Percentiles rank a stretch among this genome's conserved stretches.
phyloP scores from a whole-genome alignment of 331 rosid species.

The Quercus tomentella region DNA sequence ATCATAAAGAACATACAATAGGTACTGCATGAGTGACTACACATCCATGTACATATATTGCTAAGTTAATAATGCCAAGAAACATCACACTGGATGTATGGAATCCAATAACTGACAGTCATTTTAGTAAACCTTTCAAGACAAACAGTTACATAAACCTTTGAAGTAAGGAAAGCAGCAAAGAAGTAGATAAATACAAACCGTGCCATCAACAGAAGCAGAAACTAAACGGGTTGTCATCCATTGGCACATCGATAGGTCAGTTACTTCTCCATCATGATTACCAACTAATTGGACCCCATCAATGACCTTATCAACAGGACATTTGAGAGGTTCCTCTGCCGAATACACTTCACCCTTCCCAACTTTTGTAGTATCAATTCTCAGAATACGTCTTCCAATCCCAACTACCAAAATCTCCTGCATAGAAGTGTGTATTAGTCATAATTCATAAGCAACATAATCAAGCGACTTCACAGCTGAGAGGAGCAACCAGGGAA shows the following conservation, averaged over 20 bases:
- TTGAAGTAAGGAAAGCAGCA: background rate
- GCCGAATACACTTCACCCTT: constrained; percentile 65
- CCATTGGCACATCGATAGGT: constrained; percentile 99
- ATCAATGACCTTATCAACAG: constrained; percentile 78
- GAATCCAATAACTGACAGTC: background rate
- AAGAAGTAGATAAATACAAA: constrained; percentile 28
- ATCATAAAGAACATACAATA: background rate
- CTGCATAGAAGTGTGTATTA: constrained; percentile 41
- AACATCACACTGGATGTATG: background rate
- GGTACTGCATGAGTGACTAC: background rate
- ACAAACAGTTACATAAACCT: background rate
- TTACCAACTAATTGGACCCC: constrained; percentile 93
- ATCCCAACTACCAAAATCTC: constrained; percentile 92
- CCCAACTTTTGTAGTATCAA: constrained; percentile 92
- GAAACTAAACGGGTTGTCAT: constrained; percentile 96
- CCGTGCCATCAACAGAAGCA: constrained; percentile 95
- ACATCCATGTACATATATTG: background rate
- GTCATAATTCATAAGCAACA: background rate
- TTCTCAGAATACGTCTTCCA: constrained; percentile 77
- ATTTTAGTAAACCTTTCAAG: background rate
- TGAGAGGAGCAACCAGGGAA: background rate
- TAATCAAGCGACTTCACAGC: background rate
- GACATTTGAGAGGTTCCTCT: constrained; percentile 74
- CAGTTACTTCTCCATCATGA: constrained; percentile 94
- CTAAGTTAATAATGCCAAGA: background rate